These are phyloP conservation scores for Linum lewisii DNA, from an alignment of 345 rosid genomes.

Conservation along the genomic window DNA sequence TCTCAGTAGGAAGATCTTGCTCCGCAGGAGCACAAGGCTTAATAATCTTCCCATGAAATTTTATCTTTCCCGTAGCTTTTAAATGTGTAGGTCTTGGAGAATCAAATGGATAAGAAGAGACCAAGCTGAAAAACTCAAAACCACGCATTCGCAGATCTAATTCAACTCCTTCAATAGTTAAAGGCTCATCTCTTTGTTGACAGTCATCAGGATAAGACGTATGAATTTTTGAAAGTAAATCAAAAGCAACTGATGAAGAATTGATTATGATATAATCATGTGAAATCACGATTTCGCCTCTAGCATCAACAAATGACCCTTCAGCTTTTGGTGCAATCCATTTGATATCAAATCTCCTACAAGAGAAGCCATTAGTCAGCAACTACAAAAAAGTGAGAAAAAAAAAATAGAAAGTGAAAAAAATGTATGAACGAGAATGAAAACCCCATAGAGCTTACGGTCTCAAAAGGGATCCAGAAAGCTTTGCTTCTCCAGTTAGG, in stretches of 20 bases:
- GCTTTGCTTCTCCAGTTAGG: slow-evolving; percentile 85
- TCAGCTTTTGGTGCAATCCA: slow-evolving; percentile 98
- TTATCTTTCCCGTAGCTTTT: slow-evolving; percentile 87
- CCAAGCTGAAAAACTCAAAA: slow-evolving; percentile 88
- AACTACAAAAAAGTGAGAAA: slow-evolving; percentile 12
- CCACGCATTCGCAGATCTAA: slow-evolving; percentile 91
- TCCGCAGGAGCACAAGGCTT: slow-evolving; percentile 26
- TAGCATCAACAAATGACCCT: slow-evolving; percentile 92
- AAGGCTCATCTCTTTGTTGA: slow-evolving; percentile 49
- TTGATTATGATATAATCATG: slow-evolving; percentile 70
- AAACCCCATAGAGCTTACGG: slow-evolving; percentile 51
- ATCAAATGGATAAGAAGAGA: slow-evolving; percentile 80
- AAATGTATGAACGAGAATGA: slow-evolving; percentile 1
- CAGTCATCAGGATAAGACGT: slow-evolving; percentile 66
- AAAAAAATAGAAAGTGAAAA: slow-evolving; percentile 7
- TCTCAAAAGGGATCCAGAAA: slow-evolving; percentile 87
- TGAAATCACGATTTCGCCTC: slow-evolving; percentile 89
- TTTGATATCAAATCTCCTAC: slow-evolving; percentile 92
- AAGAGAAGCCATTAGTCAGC: slow-evolving; percentile 17
- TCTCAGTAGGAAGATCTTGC: slow-evolving; percentile 25
- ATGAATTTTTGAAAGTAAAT: slow-evolving; percentile 59
- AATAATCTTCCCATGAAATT: slow-evolving; percentile 73
- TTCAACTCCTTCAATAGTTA: slow-evolving; percentile 81
- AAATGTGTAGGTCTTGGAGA: slow-evolving; percentile 89
- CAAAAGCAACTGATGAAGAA: slow-evolving; percentile 87